Conservation (phyloP, 257 asterid genomes). For the Coffea eugenioides region DNA sequence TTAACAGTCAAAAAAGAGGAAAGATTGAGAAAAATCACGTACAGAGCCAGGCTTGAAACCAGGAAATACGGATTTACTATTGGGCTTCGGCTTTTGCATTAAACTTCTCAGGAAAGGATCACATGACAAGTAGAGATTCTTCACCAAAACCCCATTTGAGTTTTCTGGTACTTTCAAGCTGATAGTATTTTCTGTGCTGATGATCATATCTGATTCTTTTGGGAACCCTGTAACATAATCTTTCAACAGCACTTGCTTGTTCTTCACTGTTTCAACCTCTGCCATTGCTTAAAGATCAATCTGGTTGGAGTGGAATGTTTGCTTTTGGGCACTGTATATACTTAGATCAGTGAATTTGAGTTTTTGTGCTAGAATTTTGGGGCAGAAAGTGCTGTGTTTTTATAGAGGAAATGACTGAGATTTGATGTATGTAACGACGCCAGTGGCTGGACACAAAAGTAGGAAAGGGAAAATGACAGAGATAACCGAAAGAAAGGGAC, state of each 20-base stretch:
- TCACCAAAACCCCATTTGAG: slow-evolving; percentile 13
- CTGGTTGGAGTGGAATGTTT: neutral
- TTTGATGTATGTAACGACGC: too few relatives aligned
- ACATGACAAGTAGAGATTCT: slow-evolving; percentile 12
- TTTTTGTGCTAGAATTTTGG: too few relatives aligned
- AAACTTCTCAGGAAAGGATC: neutral
- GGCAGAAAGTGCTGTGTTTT: too few relatives aligned
- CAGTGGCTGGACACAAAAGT: too few relatives aligned
- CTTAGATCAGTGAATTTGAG: too few relatives aligned
- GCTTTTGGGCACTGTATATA: too few relatives aligned
- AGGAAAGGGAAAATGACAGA: too few relatives aligned
- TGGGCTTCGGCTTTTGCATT: neutral
- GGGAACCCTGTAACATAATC: neutral
- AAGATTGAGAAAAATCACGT: neutral
- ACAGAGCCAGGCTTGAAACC: slow-evolving; percentile 14
- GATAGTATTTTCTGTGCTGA: neutral
- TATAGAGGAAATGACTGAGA: too few relatives aligned
- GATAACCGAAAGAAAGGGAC: too few relatives aligned
- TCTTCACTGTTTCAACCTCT: neutral
- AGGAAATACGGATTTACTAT: neutral
- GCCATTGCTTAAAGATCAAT: neutral
- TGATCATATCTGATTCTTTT: slow-evolving; percentile 16
- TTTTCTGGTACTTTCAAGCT: slow-evolving; percentile 14
- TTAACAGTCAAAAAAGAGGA: neutral
- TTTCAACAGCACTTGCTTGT: slow-evolving; percentile 14